Evolutionary conservation across 805 yeast genomes (phyloP).

Genomic region (Geotrichum ghanense): DNA sequence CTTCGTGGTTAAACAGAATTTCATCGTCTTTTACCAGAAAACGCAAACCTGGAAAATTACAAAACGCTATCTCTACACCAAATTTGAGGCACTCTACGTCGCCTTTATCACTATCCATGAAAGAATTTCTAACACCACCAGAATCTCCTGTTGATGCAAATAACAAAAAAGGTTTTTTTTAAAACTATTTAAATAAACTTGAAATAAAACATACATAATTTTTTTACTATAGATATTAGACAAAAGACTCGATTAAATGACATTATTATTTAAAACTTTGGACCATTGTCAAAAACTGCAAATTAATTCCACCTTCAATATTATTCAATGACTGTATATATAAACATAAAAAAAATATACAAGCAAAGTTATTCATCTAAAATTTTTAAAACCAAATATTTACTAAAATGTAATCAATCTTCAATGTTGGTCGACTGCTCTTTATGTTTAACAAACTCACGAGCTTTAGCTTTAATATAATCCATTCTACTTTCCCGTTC

Average conservation of each 20-base stretch:
- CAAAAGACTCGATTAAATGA: too few species aligned
- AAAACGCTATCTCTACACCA: background rate
- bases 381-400: too few species aligned
- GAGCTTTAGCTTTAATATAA: constrained; percentile 84
- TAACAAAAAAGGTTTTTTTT: background rate
- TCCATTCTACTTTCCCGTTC: constrained; percentile 32
- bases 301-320: too few species aligned
- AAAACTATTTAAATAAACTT: too few species aligned
- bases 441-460: constrained; percentile 43
- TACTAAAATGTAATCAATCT: too few species aligned
- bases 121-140: background rate
- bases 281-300: too few species aligned
- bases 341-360: too few species aligned
- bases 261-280: too few species aligned
- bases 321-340: too few species aligned
- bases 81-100: background rate
- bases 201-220: too few species aligned
- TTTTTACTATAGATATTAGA: too few species aligned
- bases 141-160: background rate
- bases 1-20: background rate
- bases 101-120: background rate
- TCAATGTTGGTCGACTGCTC: constrained; percentile 14
- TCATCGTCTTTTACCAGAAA: background rate
- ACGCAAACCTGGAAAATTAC: background rate
- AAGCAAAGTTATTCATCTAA: too few species aligned